Percentiles rank a stretch among this genome's conserved stretches.
phyloP scores from a whole-genome alignment of 805 yeast species.

The Myxozyma melibiosi region DNA sequence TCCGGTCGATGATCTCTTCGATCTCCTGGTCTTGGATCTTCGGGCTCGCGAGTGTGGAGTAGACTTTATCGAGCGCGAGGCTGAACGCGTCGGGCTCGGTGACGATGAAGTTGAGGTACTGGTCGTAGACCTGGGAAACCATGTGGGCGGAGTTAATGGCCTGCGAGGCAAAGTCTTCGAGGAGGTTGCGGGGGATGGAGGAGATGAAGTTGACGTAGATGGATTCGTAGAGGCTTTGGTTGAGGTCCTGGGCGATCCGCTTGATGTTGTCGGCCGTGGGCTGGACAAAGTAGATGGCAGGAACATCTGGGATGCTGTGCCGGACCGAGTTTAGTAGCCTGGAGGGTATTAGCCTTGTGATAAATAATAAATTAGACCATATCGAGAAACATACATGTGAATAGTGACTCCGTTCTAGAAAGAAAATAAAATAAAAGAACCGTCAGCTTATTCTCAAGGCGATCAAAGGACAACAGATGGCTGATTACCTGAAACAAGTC shows the following conservation, averaged over 20 bases:
- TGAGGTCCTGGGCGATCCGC: constrained; percentile 65
- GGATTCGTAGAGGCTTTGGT: constrained; percentile 72
- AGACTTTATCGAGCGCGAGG: constrained; percentile 66
- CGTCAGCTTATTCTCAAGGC: not conserved
- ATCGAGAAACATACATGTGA: constrained; percentile 54
- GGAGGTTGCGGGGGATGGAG: constrained; percentile 68
- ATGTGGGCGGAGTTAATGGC: constrained; percentile 66
- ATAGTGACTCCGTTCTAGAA: constrained; percentile 81
- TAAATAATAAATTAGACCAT: not conserved
- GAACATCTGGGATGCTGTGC: constrained; percentile 89
- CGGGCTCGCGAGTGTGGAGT: constrained; percentile 70
- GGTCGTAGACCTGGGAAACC: constrained; percentile 90
- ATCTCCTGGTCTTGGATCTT: constrained; percentile 73
- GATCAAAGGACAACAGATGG: not conserved
- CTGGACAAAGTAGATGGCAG: constrained; percentile 87
- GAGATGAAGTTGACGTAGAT: constrained; percentile 87
- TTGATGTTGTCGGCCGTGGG: constrained; percentile 80
- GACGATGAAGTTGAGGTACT: constrained; percentile 86
- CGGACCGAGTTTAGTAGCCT: constrained; percentile 64
- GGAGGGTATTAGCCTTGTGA: not conserved
- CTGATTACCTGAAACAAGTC: constrained; percentile 60
- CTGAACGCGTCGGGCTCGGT: constrained; percentile 91
- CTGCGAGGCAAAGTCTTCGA: constrained; percentile 82
- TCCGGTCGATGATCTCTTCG: constrained; percentile 62
- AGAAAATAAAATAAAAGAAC: no score